phyloP scores from a whole-genome alignment of 192 early-diverging fungal genomes.

The Funneliformis mosseae region DNA sequence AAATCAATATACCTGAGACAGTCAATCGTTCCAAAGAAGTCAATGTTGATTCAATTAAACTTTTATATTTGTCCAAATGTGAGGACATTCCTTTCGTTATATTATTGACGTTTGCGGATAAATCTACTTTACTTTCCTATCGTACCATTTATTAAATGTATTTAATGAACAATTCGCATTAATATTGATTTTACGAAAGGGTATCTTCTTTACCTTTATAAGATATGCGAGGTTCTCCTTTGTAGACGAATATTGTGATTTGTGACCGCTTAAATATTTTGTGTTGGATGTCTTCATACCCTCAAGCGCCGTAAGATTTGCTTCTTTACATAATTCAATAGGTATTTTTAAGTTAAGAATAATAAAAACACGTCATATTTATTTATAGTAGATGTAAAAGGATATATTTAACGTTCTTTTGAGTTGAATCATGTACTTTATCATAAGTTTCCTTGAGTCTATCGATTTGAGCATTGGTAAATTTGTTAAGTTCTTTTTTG shows the following conservation, averaged over 20 bases:
- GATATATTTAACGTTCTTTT: not conserved
- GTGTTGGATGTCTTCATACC: slow-evolving; percentile 3
- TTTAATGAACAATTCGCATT: not conserved
- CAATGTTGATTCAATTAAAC: not conserved
- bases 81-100: not conserved
- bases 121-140: not conserved
- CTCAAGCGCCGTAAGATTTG: not conserved
- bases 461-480: not conserved
- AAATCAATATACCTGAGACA: too few species aligned
- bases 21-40: not conserved
- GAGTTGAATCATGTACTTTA: not conserved
- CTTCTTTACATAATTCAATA: not conserved
- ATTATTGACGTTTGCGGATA: not conserved
- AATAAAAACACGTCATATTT: not conserved
- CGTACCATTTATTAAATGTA: not conserved
- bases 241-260: not conserved
- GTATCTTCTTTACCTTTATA: not conserved
- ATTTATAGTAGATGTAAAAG: not conserved
- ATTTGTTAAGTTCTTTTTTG: not conserved
- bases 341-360: not conserved
- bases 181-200: not conserved
- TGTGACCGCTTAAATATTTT: not conserved
- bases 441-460: not conserved
- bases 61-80: not conserved
- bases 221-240: not conserved